Evolutionary conservation across 1,284 basidiomycete species (phyloP).

Genomic region (Cutaneotrichosporon cavernicola): DNA sequence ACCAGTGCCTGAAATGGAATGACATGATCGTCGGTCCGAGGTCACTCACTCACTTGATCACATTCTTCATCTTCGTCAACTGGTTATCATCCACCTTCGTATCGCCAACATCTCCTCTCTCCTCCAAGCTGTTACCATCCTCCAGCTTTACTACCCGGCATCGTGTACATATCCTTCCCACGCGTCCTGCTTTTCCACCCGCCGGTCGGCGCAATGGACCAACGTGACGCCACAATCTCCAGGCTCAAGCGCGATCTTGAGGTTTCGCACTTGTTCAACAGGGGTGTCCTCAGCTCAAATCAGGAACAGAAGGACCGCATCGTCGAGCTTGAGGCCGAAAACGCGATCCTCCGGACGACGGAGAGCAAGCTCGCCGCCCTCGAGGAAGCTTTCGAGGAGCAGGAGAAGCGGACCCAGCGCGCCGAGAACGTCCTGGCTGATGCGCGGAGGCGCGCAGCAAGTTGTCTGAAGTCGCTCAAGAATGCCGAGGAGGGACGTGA

Average conservation of each 20-base stretch:
- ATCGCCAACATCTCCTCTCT: not conserved
- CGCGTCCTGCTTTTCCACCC: not conserved
- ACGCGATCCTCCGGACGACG: slow-evolving; percentile 35
- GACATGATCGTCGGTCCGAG: no score
- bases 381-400: slow-evolving; percentile 33
- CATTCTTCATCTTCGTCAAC: no score
- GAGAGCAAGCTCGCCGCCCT: slow-evolving; percentile 36
- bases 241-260: slow-evolving; percentile 38
- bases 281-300: slow-evolving; percentile 42
- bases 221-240: not conserved
- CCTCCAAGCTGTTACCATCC: no score
- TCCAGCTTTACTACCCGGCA: no score
- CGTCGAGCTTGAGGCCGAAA: slow-evolving; percentile 38
- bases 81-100: not conserved
- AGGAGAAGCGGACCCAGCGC: not conserved
- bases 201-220: not conserved
- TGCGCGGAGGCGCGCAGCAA: slow-evolving; percentile 13
- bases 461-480: not conserved
- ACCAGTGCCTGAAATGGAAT: not conserved
- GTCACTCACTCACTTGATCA: no score
- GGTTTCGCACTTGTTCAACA: slow-evolving; percentile 44
- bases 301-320: slow-evolving; percentile 42
- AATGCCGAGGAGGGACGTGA: slow-evolving; percentile 4
- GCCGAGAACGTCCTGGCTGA: slow-evolving; percentile 19
- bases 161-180: not conserved